These are phyloP conservation scores for Yamadazyma songkhlaensis DNA, from an alignment of 1,139 yeast species.

Conservation along the genomic window DNA sequence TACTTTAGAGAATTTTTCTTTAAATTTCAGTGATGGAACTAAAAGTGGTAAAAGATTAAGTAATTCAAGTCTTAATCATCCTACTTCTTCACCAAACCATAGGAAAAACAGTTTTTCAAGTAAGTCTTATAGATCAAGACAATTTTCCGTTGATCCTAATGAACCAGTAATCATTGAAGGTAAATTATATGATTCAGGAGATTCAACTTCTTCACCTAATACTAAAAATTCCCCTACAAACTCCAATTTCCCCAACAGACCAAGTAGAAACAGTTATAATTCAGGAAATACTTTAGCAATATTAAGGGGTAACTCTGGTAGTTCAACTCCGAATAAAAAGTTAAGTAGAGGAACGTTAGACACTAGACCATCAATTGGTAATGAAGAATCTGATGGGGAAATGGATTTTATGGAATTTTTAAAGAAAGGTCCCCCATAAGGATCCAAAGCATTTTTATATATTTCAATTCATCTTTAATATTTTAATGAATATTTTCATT, in stretches of 20 bases:
- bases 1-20: constrained; percentile 31
- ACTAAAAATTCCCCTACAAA: constrained; percentile 1
- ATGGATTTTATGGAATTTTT: constrained; percentile 51
- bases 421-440: constrained; percentile 35
- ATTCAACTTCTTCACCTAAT: constrained; percentile 7
- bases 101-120: constrained; percentile 12
- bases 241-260: constrained; percentile 3
- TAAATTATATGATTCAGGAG: constrained; percentile 8
- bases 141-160: constrained; percentile 16
- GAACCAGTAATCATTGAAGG: constrained; percentile 17
- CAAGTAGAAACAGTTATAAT: constrained; percentile 12
- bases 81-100: constrained; percentile 2
- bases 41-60: constrained; percentile 1
- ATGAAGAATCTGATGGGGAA: constrained; percentile 26
- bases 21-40: constrained; percentile 16
- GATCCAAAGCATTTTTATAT: not conserved
- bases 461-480: not conserved
- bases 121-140: constrained; percentile 14
- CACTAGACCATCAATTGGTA: constrained; percentile 3
- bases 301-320: constrained; percentile 13
- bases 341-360: constrained; percentile 13
- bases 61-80: constrained; percentile 2
- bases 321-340: constrained; percentile 13
- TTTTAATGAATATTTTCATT: not conserved
- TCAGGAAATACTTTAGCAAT: constrained; percentile 11